Conservation (phyloP, 2,329 filamentous ascomycete species). For the Hypoxylon sp. region DNA sequence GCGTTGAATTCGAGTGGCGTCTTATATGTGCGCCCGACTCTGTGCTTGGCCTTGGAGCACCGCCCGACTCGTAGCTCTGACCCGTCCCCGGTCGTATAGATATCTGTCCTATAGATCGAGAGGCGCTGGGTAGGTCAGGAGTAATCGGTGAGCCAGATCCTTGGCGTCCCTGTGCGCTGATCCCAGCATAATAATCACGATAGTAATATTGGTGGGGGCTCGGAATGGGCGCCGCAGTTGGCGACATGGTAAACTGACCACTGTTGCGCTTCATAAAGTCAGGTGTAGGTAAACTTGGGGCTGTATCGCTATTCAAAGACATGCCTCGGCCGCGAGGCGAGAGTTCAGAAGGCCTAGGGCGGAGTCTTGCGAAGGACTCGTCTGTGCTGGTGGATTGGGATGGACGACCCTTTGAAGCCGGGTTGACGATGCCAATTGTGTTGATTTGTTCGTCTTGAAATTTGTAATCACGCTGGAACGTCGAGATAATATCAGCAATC, state of each 20-base stretch:
- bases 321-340: constrained; percentile 67
- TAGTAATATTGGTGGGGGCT: constrained; percentile 69
- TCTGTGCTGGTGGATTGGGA: constrained; percentile 70
- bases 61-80: constrained; percentile 68
- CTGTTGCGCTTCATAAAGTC: constrained; percentile 75
- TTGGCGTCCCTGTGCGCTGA: constrained; percentile 62
- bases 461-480: constrained; percentile 83
- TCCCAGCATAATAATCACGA: constrained; percentile 64
- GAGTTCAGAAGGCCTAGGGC: constrained; percentile 62
- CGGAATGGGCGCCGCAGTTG: constrained; percentile 59
- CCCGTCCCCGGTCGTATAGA: constrained; percentile 69
- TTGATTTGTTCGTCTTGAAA: constrained; percentile 79
- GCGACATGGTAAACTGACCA: constrained; percentile 73
- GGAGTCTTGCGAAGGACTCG: constrained; percentile 62
- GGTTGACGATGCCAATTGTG: constrained; percentile 82
- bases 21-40: constrained; percentile 61
- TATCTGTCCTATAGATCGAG: constrained; percentile 60
- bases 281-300: constrained; percentile 72
- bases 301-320: constrained; percentile 72
- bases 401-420: constrained; percentile 69
- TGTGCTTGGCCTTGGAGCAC: constrained; percentile 63
- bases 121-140: constrained; percentile 63
- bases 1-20: constrained; percentile 68
- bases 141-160: constrained; percentile 69
- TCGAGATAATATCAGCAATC: constrained; percentile 77